Evolutionary conservation across 148 eudicot genomes (phyloP).

Genomic region (Vaccinium macrocarpon): DNA sequence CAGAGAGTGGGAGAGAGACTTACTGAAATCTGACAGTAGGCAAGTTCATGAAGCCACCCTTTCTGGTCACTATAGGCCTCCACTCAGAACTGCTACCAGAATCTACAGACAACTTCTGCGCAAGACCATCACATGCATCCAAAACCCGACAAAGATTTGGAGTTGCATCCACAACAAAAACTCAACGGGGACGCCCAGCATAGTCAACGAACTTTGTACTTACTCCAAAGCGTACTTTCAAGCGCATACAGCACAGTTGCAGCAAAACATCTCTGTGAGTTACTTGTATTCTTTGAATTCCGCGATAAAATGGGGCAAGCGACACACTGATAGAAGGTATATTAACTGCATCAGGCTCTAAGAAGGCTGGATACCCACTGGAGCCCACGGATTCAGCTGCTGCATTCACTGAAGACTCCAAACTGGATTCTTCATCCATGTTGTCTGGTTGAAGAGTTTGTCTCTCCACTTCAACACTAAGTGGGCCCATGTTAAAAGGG

Average conservation of each 20-base stretch:
- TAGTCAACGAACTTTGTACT: slow-evolving; percentile 61
- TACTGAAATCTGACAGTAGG: slow-evolving; percentile 82
- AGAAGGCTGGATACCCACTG: slow-evolving; percentile 34
- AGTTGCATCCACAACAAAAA: slow-evolving; percentile 76
- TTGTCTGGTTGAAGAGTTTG: slow-evolving; percentile 41
- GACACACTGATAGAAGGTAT: slow-evolving; percentile 47
- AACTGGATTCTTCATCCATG: slow-evolving; percentile 42
- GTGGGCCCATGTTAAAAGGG: slow-evolving; percentile 59
- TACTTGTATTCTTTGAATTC: slow-evolving; percentile 55
- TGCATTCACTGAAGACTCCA: slow-evolving; percentile 26
- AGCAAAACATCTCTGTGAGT: slow-evolving; percentile 39
- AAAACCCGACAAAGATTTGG: slow-evolving; percentile 61
- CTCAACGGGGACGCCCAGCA: slow-evolving; percentile 80
- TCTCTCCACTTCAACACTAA: slow-evolving; percentile 44
- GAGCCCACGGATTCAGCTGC: slow-evolving; percentile 34
- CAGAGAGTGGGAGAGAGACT: slow-evolving; percentile 30
- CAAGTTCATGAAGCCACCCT: slow-evolving; percentile 56
- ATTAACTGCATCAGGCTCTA: slow-evolving; percentile 57
- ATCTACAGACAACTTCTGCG: slow-evolving; percentile 44
- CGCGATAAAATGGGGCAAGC: slow-evolving; percentile 43
- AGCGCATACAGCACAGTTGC: slow-evolving; percentile 40
- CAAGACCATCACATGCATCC: slow-evolving; percentile 66
- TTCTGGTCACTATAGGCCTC: slow-evolving; percentile 65
- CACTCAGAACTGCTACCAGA: slow-evolving; percentile 82
- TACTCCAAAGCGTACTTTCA: slow-evolving; percentile 76